Conservation (phyloP, 495 filamentous ascomycete genomes). For the Trichocladium antarcticum region DNA sequence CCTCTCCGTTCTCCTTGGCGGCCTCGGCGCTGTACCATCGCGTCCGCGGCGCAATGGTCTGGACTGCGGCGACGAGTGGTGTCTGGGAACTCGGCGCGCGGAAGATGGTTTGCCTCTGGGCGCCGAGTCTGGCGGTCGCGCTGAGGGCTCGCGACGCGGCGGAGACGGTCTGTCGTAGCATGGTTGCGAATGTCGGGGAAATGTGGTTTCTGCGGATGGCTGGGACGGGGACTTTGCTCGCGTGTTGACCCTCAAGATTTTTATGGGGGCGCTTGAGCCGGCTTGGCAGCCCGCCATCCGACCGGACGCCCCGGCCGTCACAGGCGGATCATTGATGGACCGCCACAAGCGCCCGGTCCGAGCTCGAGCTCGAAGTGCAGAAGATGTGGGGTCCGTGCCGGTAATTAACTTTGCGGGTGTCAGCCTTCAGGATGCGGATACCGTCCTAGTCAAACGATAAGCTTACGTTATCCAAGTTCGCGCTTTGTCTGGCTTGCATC, state of each 20-base stretch:
- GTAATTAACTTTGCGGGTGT: neutral
- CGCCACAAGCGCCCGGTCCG: neutral
- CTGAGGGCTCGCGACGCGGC: conserved; percentile 31
- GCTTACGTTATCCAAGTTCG: too few species aligned
- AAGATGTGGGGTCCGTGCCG: too few species aligned
- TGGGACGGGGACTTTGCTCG: neutral
- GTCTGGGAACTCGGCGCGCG: conserved; percentile 22
- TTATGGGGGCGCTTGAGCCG: conserved; percentile 8
- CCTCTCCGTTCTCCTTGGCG: conserved; percentile 24
- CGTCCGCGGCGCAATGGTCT: conserved; percentile 20
- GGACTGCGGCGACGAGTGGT: conserved; percentile 17
- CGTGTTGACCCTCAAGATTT: conserved; percentile 9
- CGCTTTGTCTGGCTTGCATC: too few species aligned
- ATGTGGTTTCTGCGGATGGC: neutral
- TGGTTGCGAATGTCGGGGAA: conserved; percentile 19
- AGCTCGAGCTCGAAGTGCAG: too few species aligned
- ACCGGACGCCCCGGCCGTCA: neutral
- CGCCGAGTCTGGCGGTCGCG: conserved; percentile 18
- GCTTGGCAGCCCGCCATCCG: conserved; percentile 3
- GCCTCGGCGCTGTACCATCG: conserved; percentile 41
- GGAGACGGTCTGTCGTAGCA: conserved; percentile 36
- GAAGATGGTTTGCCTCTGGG: conserved; percentile 18
- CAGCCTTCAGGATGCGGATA: too few species aligned
- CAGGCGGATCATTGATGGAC: conserved; percentile 15
- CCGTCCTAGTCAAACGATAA: too few species aligned